These are phyloP conservation scores for Metschnikowia anglica DNA, from an alignment of 805 yeast genomes.

Conservation along the genomic window DNA sequence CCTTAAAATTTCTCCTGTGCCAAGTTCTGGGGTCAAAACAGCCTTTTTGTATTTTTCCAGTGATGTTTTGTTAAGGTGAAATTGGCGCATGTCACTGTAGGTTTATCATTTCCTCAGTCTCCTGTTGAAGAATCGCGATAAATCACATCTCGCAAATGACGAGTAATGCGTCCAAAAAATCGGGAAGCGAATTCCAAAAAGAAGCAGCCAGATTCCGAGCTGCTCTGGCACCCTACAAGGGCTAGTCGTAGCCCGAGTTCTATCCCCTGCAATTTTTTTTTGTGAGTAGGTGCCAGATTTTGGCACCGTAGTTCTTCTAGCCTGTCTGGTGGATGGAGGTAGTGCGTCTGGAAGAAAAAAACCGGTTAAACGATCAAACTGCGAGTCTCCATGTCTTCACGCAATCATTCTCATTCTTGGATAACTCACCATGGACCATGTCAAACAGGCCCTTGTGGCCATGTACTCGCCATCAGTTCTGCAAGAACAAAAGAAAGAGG, in stretches of 20 bases:
- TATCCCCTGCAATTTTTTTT: no score
- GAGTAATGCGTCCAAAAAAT: no score
- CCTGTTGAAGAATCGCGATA: no score
- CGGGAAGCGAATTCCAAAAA: no score
- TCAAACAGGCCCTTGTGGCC: conserved; percentile 47
- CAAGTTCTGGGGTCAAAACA: background rate
- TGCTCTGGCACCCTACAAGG: no score
- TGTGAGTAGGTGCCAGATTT: background rate
- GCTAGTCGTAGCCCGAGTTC: no score
- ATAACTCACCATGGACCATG: conserved; percentile 24
- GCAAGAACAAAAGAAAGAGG: conserved; percentile 48
- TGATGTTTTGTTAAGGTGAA: background rate
- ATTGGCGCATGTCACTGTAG: background rate
- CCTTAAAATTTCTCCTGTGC: no score
- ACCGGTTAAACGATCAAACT: background rate
- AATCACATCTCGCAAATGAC: no score
- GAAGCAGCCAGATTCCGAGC: no score
- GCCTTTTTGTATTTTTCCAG: background rate
- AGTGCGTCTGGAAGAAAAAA: conserved; percentile 5
- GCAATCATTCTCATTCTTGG: background rate
- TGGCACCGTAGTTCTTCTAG: no score
- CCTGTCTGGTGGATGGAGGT: background rate
- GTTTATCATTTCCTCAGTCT: no score
- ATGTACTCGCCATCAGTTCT: conserved; percentile 44
- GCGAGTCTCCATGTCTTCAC: background rate